Evolutionary conservation across 805 yeast species (phyloP), one percentile per base, ranked within the genome.

Genomic region (Yarrowia sp.): DNA sequence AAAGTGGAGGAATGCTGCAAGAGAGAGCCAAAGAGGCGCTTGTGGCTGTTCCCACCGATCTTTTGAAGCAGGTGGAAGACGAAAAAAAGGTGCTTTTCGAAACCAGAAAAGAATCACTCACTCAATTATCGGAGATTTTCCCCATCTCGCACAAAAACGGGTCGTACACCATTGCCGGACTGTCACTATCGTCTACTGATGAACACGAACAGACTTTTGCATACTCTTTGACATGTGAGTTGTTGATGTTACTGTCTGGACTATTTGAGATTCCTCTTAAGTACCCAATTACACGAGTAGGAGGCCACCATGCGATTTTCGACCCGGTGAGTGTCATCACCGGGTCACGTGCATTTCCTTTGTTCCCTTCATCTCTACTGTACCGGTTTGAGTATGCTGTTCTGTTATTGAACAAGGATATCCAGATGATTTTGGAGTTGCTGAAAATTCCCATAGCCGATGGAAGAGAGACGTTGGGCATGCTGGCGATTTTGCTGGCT

Each of bases 131-230:
- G 4, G 51, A 58, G 7, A 43, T 58, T 8, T 58, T 33, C 13
- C 64, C 64, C 22, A 58, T 58, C 44, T 17, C 50, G 5, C 51
- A 43, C 35, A n/a, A 15, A 6, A 36, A 36, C 18, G 51, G 51
- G 10, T 22, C 47, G 4, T 58, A 58, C 15, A 35, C 51, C n/a
- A 58, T 58, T 35, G 50, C 51, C 1, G 51, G 64, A 9, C 43
- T 43, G 4, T 58, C 64, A 7, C 41, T 58, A 6, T 35, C 41
- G 7, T 43, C 64, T 8, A 2, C 39, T 9, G 51, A 58, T 35
- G 64, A 58, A 35, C 64, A 58, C 41, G 64, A 58, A 15, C 64
- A 58, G 22, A 58, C 64, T 8, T 43, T 58, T 43, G 64, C 64
- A 43, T 58, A 43, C 28, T 58, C 64, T n/a, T n/a, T 58, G 1